A percentile compares a stretch with the other conserved stretches of the same genome.
These are phyloP conservation scores for Leishmania martiniquensis DNA, from an alignment of 208 protist species.

Conservation along the genomic window DNA sequence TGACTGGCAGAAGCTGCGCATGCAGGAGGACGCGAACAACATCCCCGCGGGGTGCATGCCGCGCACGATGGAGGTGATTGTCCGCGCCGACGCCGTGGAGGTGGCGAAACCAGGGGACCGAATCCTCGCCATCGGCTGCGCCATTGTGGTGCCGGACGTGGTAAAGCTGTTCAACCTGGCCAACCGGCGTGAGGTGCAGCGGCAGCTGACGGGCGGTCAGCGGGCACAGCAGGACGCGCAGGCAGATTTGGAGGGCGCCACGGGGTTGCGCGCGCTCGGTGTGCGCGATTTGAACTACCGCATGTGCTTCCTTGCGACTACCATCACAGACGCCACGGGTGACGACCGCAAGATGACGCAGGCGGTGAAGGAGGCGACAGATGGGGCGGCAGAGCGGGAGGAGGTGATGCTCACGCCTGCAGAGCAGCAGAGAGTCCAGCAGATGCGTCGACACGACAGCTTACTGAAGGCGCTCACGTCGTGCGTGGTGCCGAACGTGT, in stretches of 20 bases:
- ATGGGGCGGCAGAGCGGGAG: constrained; percentile 38
- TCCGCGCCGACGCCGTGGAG: constrained; percentile 98
- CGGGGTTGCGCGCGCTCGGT: constrained; percentile 97
- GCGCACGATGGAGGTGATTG: constrained; percentile 97
- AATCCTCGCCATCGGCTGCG: constrained; percentile 93
- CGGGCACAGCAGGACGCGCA: constrained; percentile 84
- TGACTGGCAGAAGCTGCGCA: constrained; percentile 99
- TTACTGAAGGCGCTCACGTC: constrained; percentile 91
- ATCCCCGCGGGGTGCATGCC: constrained; percentile 97
- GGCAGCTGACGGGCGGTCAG: constrained; percentile 79
- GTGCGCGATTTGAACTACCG: constrained; percentile 98
- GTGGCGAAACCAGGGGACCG: constrained; percentile 99
- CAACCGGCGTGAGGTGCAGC: constrained; percentile 87
- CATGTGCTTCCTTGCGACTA: constrained; percentile 97
- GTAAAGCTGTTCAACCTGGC: constrained; percentile 88
- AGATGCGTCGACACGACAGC: constrained; percentile 76
- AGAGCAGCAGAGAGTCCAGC: constrained; percentile 75
- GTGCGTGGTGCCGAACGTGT: constrained; percentile 95
- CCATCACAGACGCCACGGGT: constrained; percentile 85
- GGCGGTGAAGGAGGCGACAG: constrained; percentile 69
- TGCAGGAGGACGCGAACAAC: constrained; percentile 97
- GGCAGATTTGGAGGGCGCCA: constrained; percentile 92
- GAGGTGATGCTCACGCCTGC: constrained; percentile 67
- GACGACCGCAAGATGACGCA: constrained; percentile 91
- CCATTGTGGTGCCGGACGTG: constrained; percentile 99